phyloP scores from a whole-genome alignment of 805 yeast genomes.

The Saccharomycopsis lassenensis region DNA sequence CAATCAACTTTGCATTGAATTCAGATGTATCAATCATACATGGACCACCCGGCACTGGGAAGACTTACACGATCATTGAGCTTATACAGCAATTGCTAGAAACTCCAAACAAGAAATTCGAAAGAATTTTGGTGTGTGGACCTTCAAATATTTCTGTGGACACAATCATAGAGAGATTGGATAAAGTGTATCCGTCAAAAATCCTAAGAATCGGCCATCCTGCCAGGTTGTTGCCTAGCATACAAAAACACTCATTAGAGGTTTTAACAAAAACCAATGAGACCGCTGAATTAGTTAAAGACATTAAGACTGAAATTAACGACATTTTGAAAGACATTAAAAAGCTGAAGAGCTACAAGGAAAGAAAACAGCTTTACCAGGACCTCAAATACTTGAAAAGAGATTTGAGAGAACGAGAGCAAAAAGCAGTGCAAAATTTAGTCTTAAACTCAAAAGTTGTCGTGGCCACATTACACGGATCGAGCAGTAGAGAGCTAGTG shows the following conservation, averaged over 20 bases:
- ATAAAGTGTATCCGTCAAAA: slow-evolving; percentile 31
- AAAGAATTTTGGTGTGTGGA: slow-evolving; percentile 76
- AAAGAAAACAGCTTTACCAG: slow-evolving; percentile 54
- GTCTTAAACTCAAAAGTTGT: slow-evolving; percentile 57
- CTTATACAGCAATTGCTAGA: slow-evolving; percentile 59
- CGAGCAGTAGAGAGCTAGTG: slow-evolving; percentile 63
- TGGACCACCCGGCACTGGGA: slow-evolving; percentile 78
- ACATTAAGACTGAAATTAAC: slow-evolving; percentile 62
- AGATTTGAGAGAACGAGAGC: slow-evolving; percentile 61
- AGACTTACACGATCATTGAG: slow-evolving; percentile 77
- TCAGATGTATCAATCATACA: slow-evolving; percentile 54
- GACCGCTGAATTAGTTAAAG: slow-evolving; percentile 51
- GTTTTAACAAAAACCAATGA: slow-evolving; percentile 49
- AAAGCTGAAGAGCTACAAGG: slow-evolving; percentile 52
- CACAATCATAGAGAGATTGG: slow-evolving; percentile 72
- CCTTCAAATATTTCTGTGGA: slow-evolving; percentile 92
- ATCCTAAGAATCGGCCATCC: slow-evolving; percentile 91
- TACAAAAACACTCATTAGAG: slow-evolving; percentile 66
- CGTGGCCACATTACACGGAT: slow-evolving; percentile 78
- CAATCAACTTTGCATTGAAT: slow-evolving; percentile 54
- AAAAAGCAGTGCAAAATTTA: slow-evolving; percentile 46
- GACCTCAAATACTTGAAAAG: slow-evolving; percentile 59
- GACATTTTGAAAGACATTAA: slow-evolving; percentile 43
- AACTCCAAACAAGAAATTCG: slow-evolving; percentile 27
- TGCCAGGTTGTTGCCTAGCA: slow-evolving; percentile 59